Percentiles rank a stretch among this genome's conserved stretches.
phyloP scores from a whole-genome alignment of 2,329 filamentous ascomycete species.

The Colletotrichum chrysophilum region DNA sequence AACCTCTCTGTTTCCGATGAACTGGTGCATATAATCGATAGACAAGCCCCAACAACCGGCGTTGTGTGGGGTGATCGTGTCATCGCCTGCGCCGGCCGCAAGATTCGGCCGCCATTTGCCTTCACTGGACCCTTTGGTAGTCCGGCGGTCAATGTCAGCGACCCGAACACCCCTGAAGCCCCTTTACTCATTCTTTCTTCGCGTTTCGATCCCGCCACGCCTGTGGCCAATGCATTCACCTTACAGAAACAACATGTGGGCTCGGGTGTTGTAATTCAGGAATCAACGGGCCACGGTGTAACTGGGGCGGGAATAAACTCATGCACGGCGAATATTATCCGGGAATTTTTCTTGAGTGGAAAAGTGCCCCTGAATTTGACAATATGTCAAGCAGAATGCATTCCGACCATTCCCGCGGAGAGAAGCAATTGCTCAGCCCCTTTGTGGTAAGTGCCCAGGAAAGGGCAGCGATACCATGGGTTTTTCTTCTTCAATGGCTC shows the following conservation, averaged over 20 bases:
- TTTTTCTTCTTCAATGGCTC: too few relatives aligned
- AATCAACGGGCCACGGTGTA: neutral
- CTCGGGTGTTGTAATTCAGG: neutral
- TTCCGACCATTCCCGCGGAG: neutral
- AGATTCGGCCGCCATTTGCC: conserved; percentile 33
- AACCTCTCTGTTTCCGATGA: conserved; percentile 17
- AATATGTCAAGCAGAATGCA: neutral
- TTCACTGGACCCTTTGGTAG: conserved; percentile 28
- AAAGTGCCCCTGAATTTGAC: neutral
- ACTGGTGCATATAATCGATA: conserved; percentile 11
- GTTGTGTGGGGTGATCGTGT: conserved; percentile 28
- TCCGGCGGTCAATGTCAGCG: neutral
- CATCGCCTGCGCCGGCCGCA: conserved; percentile 36
- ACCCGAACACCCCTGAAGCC: conserved; percentile 29
- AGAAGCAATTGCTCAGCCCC: neutral
- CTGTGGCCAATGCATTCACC: conserved; percentile 33
- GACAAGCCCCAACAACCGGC: conserved; percentile 25
- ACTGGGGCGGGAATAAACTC: conserved; percentile 29
- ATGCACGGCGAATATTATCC: conserved; percentile 14
- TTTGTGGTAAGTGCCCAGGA: neutral
- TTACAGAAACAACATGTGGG: conserved; percentile 19
- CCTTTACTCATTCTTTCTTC: conserved; percentile 43
- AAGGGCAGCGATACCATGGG: too few relatives aligned
- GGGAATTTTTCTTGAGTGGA: neutral
- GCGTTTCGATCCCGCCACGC: conserved; percentile 43